Base-by-base conservation (phyloP, 1,284 basidiomycete species). In the Anthracocystis panici-leucophaei region DNA sequence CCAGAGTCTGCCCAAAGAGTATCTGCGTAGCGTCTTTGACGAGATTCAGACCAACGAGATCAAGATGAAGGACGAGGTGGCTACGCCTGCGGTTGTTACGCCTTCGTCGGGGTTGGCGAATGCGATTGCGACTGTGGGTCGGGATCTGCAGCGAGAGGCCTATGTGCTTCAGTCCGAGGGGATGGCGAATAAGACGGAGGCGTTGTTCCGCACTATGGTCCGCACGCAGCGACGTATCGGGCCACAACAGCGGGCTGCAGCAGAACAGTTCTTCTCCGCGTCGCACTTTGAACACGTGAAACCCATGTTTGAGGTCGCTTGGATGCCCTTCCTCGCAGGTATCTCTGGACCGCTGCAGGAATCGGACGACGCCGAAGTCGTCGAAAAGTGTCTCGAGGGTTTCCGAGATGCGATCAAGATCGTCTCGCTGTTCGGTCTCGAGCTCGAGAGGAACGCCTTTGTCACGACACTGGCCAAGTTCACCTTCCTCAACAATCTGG, bases 281-380 rank as follows among this genome's bases (percentile, higher is more conserved):
- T 82, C 80, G 64, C 84, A 85, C 74, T 80, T 85, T 58, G 84
- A 85, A 67, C 84, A 85, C 52, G 84, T 85, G 49, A 77, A 79
- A 49, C 84, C 84, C 7, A 85, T 85, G 84, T 85, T 85, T 51
- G 84, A 85, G 58, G 82, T 85, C 21, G 84, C 84, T 3, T 85
- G 84, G 84, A 85, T 85, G 84, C 77, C 83, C 7, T 84, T 85
- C 78, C 70, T 85, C 10, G 81, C 84, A 2, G 84, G 84, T 8
- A 82, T 85, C 52, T 79, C 75, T 46, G 77, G 81, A 29, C 84
- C 84, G 20, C 65, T 85, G 67, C 84, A 85, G 65, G 83, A 85
- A 46, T 79, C 68, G 33, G 81, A 80, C 50, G 82, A 84, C 50
- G 57, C 73, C 4, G 84, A 85, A 29, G 77, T 75, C 3, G 82